phyloP scores from a whole-genome alignment of 441 rosid genomes.

The Manihot esculenta region DNA sequence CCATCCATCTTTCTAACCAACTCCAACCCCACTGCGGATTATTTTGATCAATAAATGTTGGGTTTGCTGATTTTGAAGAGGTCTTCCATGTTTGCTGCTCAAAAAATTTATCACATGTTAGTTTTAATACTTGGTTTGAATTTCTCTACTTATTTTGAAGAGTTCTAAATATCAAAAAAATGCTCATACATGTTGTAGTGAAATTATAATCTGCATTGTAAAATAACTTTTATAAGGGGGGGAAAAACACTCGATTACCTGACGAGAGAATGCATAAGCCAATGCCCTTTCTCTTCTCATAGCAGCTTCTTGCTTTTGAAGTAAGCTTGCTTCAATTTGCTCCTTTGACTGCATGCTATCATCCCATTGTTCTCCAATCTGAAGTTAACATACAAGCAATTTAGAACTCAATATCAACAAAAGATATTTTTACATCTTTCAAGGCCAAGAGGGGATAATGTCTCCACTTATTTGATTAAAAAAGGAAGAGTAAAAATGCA shows the following conservation, averaged over 20 bases:
- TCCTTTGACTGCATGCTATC: constrained; percentile 61
- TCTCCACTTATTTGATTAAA: not conserved
- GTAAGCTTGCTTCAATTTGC: constrained; percentile 60
- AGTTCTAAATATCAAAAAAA: too few relatives aligned
- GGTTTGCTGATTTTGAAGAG: constrained; percentile 43
- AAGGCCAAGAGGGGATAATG: not conserved
- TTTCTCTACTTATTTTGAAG: too few relatives aligned
- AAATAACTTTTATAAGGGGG: too few relatives aligned
- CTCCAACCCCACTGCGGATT: constrained; percentile 99
- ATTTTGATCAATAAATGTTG: constrained; percentile 76
- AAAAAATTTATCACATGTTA: constrained; percentile 17
- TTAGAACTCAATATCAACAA: not conserved
- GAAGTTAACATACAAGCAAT: constrained; percentile 16
- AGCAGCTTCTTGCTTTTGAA: constrained; percentile 71
- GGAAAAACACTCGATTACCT: constrained; percentile 60
- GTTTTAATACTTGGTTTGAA: too few relatives aligned
- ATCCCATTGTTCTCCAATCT: constrained; percentile 73
- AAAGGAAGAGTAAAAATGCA: not conserved
- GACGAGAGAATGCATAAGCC: constrained; percentile 92
- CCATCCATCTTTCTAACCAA: constrained; percentile 98
- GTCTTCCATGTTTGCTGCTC: constrained; percentile 65
- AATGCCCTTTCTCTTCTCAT: constrained; percentile 89
- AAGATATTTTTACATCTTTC: not conserved
- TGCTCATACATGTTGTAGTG: too few relatives aligned
- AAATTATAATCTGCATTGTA: too few relatives aligned